A percentile compares a stretch with the other conserved stretches of the same genome.
These are phyloP conservation scores for Rhododendron ferrugineum DNA, from an alignment of 148 eudicot species.

Conservation along the genomic window DNA sequence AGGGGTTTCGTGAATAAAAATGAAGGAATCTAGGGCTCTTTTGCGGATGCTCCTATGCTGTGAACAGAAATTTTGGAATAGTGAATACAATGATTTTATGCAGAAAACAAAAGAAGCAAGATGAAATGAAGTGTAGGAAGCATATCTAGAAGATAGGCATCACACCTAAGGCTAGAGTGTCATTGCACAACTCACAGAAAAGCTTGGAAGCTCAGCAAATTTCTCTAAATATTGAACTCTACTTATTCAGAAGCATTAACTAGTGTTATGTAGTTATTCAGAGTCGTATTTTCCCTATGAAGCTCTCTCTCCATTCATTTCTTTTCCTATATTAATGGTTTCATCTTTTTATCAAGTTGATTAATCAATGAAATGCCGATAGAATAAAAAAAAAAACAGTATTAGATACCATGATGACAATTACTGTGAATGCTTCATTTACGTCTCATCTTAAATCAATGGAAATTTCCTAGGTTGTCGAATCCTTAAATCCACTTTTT, in stretches of 20 bases:
- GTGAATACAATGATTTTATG: too few relatives aligned
- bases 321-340: too few relatives aligned
- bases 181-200: background rate
- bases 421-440: background rate
- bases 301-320: too few relatives aligned
- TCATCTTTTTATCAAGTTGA: background rate
- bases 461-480: background rate
- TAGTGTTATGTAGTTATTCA: too few relatives aligned
- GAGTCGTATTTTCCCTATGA: too few relatives aligned
- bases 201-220: background rate
- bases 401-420: background rate
- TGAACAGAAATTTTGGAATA: background rate
- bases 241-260: background rate
- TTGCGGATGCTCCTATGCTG: background rate
- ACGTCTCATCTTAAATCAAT: background rate
- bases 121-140: background rate
- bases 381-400: too few relatives aligned
- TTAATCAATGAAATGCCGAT: too few relatives aligned
- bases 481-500: background rate
- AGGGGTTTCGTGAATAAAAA: too few relatives aligned
- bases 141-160: background rate
- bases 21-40: background rate
- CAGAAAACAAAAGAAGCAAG: too few relatives aligned
- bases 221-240: background rate
- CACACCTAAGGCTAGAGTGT: background rate